Base-by-base conservation (phyloP, 129 eudicot genomes). In the sunflower (Helianthus annuus) region DNA sequence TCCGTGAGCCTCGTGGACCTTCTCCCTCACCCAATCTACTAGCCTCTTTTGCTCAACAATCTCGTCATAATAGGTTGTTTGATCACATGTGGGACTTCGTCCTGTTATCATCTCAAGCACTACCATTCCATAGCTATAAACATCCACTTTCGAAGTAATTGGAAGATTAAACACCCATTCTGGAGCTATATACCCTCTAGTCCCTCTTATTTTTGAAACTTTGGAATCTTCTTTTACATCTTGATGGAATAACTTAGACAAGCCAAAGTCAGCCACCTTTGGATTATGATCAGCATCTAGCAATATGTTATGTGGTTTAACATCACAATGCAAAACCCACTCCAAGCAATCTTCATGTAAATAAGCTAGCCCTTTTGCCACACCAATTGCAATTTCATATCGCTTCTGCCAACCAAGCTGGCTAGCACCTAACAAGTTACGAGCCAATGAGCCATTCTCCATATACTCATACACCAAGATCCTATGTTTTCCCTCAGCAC, bases 341-440 rank as follows among this genome's bases (percentile, higher is more conserved):
- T 84, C 85, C 72, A 77, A 77, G 52, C 85, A 84, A 46, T 84
- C 88, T 80, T 84, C 88, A 44, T 80, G 88, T 64, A 84, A 70
- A 74, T 84, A 84, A 46, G 88, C 83, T 2, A 84, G 64, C 59
- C 88, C 85, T 76, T 76, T 84, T 1, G 88, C 82, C 0, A 61
- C 68, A 5, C 83, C 83, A 5, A 70, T 64, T 3, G 83, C 83
- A 8, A 84, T 84, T 39, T 58, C 68, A 3, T 69, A 40, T 49
- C 77, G 64, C 39, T 77, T 76, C 6, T 59, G 66, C 85, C 85
- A 84, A 65, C 66, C 72, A 32, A 84, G 80, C 13, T 54, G 24
- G 7, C 52, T 61, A 6, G 65, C 48, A 45, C 32, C 8, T 5
- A 84, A 22, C 58, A 59, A 56, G 27, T 66, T 81, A 0, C 9